phyloP scores from a whole-genome alignment of 331 rosid species.

The Pyrus hybrid region DNA sequence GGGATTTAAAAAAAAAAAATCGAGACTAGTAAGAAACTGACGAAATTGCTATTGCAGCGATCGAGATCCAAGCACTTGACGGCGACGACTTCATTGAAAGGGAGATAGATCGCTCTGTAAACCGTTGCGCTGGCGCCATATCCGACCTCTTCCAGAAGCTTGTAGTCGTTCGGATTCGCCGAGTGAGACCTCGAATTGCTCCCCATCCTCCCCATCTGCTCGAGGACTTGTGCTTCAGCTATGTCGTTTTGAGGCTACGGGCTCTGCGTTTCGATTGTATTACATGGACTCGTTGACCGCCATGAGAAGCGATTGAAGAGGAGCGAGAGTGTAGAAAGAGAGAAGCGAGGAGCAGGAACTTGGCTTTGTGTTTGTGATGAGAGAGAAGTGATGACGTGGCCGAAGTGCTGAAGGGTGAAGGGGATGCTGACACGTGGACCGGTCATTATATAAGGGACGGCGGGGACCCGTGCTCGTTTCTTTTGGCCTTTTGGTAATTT shows the following conservation, averaged over 20 bases:
- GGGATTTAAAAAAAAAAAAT: neutral
- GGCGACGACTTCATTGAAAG: conserved; percentile 77
- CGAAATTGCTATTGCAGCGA: conserved; percentile 85
- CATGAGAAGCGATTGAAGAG: conserved; percentile 14
- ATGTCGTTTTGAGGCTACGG: neutral
- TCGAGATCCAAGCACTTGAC: conserved; percentile 96
- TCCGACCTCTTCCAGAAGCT: conserved; percentile 92
- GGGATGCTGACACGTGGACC: conserved; percentile 20
- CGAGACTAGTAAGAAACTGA: conserved; percentile 10
- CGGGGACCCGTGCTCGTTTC: conserved; percentile 3
- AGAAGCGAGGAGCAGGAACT: neutral
- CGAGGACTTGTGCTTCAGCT: neutral
- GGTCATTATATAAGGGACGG: neutral
- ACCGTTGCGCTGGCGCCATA: conserved; percentile 96
- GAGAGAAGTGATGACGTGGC: conserved; percentile 29
- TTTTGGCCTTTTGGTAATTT: neutral
- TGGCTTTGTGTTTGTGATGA: neutral
- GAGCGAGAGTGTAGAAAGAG: neutral
- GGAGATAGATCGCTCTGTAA: conserved; percentile 73
- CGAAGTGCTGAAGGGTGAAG: neutral
- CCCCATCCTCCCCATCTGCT: conserved; percentile 41
- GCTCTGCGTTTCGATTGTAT: conserved; percentile 1
- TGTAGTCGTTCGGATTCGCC: conserved; percentile 57
- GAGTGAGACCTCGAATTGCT: conserved; percentile 39
- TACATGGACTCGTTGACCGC: conserved; percentile 46